Evolutionary conservation across 805 yeast species (phyloP).

Genomic region (Metschnikowia baotianmanensis): DNA sequence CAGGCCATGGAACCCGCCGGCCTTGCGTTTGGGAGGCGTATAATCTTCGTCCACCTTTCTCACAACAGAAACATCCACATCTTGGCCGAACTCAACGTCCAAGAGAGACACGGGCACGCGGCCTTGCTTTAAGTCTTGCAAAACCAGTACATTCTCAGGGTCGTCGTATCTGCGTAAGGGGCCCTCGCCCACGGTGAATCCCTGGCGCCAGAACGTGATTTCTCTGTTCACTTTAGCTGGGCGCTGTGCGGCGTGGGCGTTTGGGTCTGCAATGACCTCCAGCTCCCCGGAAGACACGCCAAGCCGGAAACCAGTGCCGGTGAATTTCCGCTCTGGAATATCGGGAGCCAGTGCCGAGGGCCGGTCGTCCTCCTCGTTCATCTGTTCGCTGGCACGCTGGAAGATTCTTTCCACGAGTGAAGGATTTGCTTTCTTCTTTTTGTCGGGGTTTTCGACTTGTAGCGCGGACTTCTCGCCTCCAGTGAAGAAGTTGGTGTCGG

Average conservation of each 20-base stretch:
- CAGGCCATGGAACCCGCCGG: slow-evolving; percentile 70
- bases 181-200: slow-evolving; percentile 94
- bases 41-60: slow-evolving; percentile 80
- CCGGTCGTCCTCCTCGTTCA: slow-evolving; percentile 37
- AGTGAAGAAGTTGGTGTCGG: slow-evolving; percentile 56
- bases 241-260: slow-evolving; percentile 15
- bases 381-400: slow-evolving; percentile 53
- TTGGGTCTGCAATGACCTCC: slow-evolving; percentile 34
- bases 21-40: slow-evolving; percentile 57
- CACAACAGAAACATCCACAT: slow-evolving; percentile 86
- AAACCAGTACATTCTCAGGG: slow-evolving; percentile 76
- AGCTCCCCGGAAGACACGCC: slow-evolving; percentile 47
- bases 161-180: slow-evolving; percentile 84
- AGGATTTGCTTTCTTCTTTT: slow-evolving; percentile 37
- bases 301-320: slow-evolving; percentile 52
- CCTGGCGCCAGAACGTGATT: slow-evolving; percentile 94
- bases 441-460: slow-evolving; percentile 73
- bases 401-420: slow-evolving; percentile 65
- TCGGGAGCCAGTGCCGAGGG: slow-evolving; percentile 25
- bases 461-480: slow-evolving; percentile 76
- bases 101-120: slow-evolving; percentile 84
- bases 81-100: slow-evolving; percentile 85
- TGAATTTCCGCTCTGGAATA: slow-evolving; percentile 28
- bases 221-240: slow-evolving; percentile 65
- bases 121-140: slow-evolving; percentile 81